Evolutionary conservation across 2,329 filamentous ascomycete species (phyloP), one percentile per base, ranked within the genome.

Genomic region (Trichoderma cornu-damae): DNA sequence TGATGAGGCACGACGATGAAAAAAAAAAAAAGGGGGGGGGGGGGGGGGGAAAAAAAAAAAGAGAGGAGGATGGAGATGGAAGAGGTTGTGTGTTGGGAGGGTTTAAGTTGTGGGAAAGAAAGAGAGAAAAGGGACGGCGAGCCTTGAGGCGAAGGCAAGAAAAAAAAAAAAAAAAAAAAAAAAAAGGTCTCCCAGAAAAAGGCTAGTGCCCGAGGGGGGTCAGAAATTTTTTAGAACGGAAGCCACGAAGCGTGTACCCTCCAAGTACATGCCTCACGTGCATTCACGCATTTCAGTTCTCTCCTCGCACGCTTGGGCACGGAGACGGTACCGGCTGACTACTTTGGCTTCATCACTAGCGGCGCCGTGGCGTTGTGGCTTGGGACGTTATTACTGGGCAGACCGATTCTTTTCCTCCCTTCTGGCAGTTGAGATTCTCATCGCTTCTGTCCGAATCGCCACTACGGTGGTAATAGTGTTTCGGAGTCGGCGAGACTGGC

Each of bases 11-110:
- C 63, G 64, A 65, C 65, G 63, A 66, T 66, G 64, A 65, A 56
- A 52, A 53, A 47, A 52, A 61, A 56, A 63, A 64, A 59, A 64
- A 63, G 63, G 64, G 66, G 66, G 66, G 63, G 65, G 62, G 67
- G 63, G 66, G 61, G 64, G 61, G 65, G 42, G 49, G 63, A 66
- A 65, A 64, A 65, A 56, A 52, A 53, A 47, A 52, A 61, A 56
- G 64, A 64, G 59, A 64, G 64, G 63, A 64, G 66, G 66, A 66
- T 63, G 65, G 62, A 67, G 63, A 66, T 61, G 64, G 61, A 65
- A 52, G 49, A 64, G 65, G 62, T 66, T 67, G 62, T 62, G 61
- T 59, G 65, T 69, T 69, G 67, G 68, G 67, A 70, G 64, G 53
- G 35, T 40, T n/a, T 32, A 50, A 54, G 57, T 58, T 58, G 57